A percentile compares a stretch with the other conserved stretches of the same genome.
These are phyloP conservation scores for Fusarium brevicatenulatum DNA, from an alignment of 2,329 filamentous ascomycete species.

Conservation along the genomic window DNA sequence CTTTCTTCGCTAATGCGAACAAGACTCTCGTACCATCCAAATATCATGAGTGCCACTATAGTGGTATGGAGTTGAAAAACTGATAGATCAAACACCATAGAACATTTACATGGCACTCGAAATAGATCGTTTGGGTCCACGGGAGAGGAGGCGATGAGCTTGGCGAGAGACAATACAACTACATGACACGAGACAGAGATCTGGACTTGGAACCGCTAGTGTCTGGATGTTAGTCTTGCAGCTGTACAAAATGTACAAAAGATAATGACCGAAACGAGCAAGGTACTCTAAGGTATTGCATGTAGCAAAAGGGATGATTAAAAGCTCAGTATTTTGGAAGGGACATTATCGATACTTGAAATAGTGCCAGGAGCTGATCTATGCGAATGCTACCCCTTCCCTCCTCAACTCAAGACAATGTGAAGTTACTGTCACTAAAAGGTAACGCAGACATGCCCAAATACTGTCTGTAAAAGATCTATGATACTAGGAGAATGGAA, in stretches of 20 bases:
- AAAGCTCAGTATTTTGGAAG: neutral
- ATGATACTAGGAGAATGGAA: neutral
- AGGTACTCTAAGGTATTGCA: neutral
- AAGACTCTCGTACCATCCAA: neutral
- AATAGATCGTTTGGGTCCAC: neutral
- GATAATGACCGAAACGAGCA: too few relatives aligned
- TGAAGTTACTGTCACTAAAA: neutral
- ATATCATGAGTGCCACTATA: neutral
- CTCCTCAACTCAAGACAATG: neutral
- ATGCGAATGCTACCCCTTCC: too few relatives aligned
- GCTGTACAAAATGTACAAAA: neutral
- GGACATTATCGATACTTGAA: neutral
- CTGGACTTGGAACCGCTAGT: neutral
- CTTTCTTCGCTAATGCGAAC: neutral
- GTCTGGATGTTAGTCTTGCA: neutral
- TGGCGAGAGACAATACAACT: neutral
- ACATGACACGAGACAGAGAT: neutral
- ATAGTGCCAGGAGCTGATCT: neutral
- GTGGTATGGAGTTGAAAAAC: neutral
- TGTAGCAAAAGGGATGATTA: too few relatives aligned
- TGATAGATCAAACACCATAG: neutral
- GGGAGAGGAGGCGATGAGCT: too few relatives aligned
- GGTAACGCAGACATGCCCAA: neutral
- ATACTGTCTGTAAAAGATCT: too few relatives aligned
- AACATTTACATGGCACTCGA: neutral